Evolutionary conservation across 2,329 filamentous ascomycete genomes (phyloP), one percentile per base, ranked within the genome.

Genomic region (Aureobasidium vineae): DNA sequence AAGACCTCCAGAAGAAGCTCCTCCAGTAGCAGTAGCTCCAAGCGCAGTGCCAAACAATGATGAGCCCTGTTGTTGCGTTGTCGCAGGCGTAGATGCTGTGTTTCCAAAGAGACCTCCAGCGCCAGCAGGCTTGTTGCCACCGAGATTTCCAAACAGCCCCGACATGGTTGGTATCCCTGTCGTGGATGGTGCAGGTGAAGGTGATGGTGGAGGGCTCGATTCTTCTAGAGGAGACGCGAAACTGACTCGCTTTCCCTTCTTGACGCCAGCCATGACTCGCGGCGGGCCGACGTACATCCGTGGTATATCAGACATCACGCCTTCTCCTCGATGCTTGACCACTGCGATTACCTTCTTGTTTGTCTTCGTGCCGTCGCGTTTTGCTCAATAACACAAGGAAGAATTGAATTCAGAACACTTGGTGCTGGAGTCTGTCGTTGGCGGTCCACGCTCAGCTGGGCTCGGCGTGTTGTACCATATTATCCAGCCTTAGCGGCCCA

Each of bases 41-140:
- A 45, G 61, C 38, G 54, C 23, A 21, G 26, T 31, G 33, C 67
- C 69, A 54, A 68, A 67, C 63, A 67, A 54, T 56, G 63, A 53
- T 5, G 63, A 43, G 33, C 33, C 33, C 33, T 36, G 66, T 45
- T 45, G 54, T 36, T 52, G 53, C 36, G 54, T 41, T 2, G 66
- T 57, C 10, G 66, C 36, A 16, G 66, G 57, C 13, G 63, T 60
- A 47, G 49, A 23, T 49, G 47, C 54, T 21, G 28, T 41, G 50
- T 16, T 50, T 36, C 65, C 65, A 36, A 68, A 67, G 3, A 57
- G 26, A n/a, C 53, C 57, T 16, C 60, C 63, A 49, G 38, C 31
- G 19, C 38, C 59, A 19, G 52, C 31, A 33, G 67, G 56, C 50
- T 68, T 65, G 40, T 40, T 65, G 52, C 26, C 45, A 33, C 54